These are phyloP conservation scores for Termitomyces bulborhizus DNA, from an alignment of 768 basidiomycete genomes.

Conservation along the genomic window DNA sequence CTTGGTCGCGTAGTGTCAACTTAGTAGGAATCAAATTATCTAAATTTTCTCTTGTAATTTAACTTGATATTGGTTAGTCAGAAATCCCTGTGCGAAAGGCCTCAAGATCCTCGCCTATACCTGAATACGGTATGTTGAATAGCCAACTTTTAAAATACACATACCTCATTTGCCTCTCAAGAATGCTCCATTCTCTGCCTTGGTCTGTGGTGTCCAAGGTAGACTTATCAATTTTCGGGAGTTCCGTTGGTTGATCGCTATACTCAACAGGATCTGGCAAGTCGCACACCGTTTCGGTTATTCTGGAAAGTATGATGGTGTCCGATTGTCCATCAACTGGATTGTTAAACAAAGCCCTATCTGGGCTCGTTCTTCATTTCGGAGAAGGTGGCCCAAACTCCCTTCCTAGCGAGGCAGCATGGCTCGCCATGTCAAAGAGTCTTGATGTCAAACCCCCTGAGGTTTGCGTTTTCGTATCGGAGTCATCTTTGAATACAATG, in stretches of 20 bases:
- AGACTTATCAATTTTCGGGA: conserved; percentile 21
- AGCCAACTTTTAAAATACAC: background rate
- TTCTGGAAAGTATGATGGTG: conserved; percentile 70
- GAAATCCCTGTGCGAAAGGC: conserved; percentile 16
- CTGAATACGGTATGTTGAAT: conserved; percentile 52
- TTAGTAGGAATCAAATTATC: conserved; percentile 28
- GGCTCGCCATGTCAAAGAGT: conserved; percentile 35
- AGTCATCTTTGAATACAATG: conserved; percentile 57
- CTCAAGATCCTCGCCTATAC: conserved; percentile 49
- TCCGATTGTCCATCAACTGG: conserved; percentile 44
- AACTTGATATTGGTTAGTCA: conserved; percentile 19
- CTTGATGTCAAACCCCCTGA: conserved; percentile 25
- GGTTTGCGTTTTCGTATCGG: conserved; percentile 52
- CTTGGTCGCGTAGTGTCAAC: conserved; percentile 42
- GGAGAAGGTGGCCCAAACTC: conserved; percentile 58
- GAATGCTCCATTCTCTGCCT: conserved; percentile 70
- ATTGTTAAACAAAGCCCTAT: conserved; percentile 43
- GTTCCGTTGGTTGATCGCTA: background rate
- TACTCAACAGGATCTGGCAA: conserved; percentile 53
- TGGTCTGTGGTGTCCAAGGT: conserved; percentile 73
- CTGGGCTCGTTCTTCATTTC: conserved; percentile 63
- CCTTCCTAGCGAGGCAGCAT: conserved; percentile 63
- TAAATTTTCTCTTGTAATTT: background rate
- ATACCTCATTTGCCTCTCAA: conserved; percentile 16
- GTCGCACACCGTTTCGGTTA: conserved; percentile 62